phyloP scores from a whole-genome alignment of 306 rosid species.

The Carpinus viminea region DNA sequence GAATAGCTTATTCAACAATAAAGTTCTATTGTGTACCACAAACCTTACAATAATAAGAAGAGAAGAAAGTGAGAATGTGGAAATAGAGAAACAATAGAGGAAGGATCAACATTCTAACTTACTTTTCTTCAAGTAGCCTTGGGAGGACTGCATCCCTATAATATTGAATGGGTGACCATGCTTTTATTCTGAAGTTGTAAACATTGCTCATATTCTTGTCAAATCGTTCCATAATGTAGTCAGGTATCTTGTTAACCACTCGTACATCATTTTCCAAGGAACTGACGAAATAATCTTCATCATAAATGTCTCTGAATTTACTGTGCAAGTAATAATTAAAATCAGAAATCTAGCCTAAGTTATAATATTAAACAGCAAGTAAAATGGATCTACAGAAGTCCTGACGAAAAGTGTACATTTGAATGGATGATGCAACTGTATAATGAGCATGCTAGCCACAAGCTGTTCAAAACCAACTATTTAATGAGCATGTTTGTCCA shows the following conservation, averaged over 20 bases:
- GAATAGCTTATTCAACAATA: neutral
- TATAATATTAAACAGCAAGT: conserved; percentile 13
- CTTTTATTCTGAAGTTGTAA: conserved; percentile 94
- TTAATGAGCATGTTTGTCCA: neutral
- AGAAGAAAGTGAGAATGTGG: neutral
- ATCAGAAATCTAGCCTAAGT: conserved; percentile 36
- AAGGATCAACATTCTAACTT: conserved; percentile 38
- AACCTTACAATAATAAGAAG: conserved; percentile 1
- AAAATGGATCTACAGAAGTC: conserved; percentile 10
- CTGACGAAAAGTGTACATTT: conserved; percentile 11
- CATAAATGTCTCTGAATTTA: conserved; percentile 88
- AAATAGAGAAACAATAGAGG: conserved; percentile 1
- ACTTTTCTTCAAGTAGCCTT: conserved; percentile 91
- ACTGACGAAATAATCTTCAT: conserved; percentile 72
- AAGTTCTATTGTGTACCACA: conserved; percentile 13
- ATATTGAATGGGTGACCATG: conserved; percentile 83
- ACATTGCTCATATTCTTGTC: conserved; percentile 90
- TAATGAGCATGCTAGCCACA: neutral
- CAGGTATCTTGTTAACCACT: conserved; percentile 81
- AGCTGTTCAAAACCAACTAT: neutral
- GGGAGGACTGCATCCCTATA: conserved; percentile 87
- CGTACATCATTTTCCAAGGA: conserved; percentile 77
- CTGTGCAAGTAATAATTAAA: conserved; percentile 51
- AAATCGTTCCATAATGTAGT: conserved; percentile 90
- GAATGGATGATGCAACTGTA: neutral